Evolutionary conservation across 2,329 filamentous ascomycete species (phyloP).

Genomic region (Pestalotiopsis sp.): DNA sequence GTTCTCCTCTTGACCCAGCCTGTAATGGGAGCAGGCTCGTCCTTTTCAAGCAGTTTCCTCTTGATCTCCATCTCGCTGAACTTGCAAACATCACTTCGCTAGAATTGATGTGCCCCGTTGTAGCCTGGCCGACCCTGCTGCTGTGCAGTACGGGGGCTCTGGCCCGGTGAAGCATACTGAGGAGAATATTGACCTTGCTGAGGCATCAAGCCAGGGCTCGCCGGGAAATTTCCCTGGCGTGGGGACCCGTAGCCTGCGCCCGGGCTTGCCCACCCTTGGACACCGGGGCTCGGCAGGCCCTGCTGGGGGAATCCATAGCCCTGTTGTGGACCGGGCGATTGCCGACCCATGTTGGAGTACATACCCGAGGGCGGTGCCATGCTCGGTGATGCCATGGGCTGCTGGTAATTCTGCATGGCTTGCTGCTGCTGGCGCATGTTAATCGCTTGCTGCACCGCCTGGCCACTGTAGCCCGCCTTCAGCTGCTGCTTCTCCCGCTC

Average conservation of each 20-base stretch:
- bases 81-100: slow-evolving; percentile 9
- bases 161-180: slow-evolving; percentile 21
- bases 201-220: slow-evolving; percentile 27
- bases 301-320: slow-evolving; percentile 27
- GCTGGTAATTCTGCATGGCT: slow-evolving; percentile 40
- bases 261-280: slow-evolving; percentile 32
- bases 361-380: slow-evolving; percentile 31
- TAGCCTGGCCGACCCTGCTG: slow-evolving; percentile 18
- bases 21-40: neutral
- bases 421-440: slow-evolving; percentile 63
- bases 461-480: slow-evolving; percentile 69
- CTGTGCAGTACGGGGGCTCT: slow-evolving; percentile 23
- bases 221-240: slow-evolving; percentile 24
- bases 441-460: slow-evolving; percentile 74
- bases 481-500: slow-evolving; percentile 77
- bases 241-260: slow-evolving; percentile 27
- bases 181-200: slow-evolving; percentile 25
- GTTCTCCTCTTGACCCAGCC: slow-evolving; percentile 11
- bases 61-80: neutral
- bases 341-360: slow-evolving; percentile 33
- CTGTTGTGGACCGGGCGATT: slow-evolving; percentile 29
- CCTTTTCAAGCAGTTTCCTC: neutral
- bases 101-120: slow-evolving; percentile 29
- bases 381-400: slow-evolving; percentile 24
- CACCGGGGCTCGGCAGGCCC: slow-evolving; percentile 26